A percentile compares a stretch with the other conserved stretches of the same genome.
These are phyloP conservation scores for Aspergillus phoenicis DNA, from an alignment of 2,329 filamentous ascomycete genomes.

Conservation along the genomic window DNA sequence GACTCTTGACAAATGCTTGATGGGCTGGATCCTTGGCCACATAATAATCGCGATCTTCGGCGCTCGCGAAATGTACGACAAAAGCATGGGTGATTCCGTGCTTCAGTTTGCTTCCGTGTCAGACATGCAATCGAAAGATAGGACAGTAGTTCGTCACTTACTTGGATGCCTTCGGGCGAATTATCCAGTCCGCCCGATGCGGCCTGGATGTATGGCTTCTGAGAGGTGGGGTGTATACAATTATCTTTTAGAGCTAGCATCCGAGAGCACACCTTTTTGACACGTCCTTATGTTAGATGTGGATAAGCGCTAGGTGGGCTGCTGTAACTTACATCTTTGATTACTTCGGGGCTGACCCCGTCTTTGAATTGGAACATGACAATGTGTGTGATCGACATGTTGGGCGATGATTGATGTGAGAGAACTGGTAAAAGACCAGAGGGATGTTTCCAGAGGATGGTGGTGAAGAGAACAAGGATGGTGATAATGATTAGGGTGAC, in stretches of 20 bases:
- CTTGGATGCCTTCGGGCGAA: constrained; percentile 63
- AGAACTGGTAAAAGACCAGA: background rate
- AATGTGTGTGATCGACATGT: constrained; percentile 69
- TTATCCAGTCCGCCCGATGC: constrained; percentile 63
- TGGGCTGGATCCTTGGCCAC: constrained; percentile 66
- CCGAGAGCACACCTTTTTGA: constrained; percentile 54
- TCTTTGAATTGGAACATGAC: constrained; percentile 69
- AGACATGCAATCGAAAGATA: background rate
- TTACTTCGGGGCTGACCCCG: constrained; percentile 49
- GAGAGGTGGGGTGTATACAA: constrained; percentile 62
- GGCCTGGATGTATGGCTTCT: constrained; percentile 63
- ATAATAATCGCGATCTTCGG: constrained; percentile 70
- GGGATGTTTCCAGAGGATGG: background rate
- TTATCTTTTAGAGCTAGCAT: constrained; percentile 61
- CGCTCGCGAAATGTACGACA: constrained; percentile 65
- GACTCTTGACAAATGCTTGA: constrained; percentile 57
- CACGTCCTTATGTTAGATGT: background rate
- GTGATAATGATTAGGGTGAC: background rate
- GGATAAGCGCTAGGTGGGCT: background rate
- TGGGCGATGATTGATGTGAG: background rate
- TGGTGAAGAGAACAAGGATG: background rate
- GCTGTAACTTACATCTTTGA: constrained; percentile 57
- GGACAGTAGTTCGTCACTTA: constrained; percentile 36
- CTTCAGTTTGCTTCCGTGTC: too few species aligned
- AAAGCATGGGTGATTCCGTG: constrained; percentile 66